Evolutionary conservation across 2,329 filamentous ascomycete genomes (phyloP).

Genomic region (Pestalotiopsis sp.): DNA sequence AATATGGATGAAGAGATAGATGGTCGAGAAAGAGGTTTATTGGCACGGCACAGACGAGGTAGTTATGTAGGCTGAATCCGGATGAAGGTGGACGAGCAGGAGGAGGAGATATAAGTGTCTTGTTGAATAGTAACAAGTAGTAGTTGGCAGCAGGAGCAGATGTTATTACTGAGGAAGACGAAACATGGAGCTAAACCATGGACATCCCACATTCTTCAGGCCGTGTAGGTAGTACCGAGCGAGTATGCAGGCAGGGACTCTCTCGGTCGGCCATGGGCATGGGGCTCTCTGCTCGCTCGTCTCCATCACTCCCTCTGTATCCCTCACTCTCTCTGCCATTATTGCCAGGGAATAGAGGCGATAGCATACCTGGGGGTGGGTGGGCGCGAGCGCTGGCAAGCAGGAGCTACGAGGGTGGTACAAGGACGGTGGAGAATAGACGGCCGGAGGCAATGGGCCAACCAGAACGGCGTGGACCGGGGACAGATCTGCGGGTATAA

Average conservation of each 20-base stretch:
- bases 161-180: conserved; percentile 23
- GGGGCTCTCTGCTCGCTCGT: not conserved
- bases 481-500: conserved; percentile 33
- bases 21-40: conserved; percentile 35
- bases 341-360: conserved; percentile 14
- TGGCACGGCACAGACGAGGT: conserved; percentile 36
- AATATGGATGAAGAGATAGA: conserved; percentile 41
- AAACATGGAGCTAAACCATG: conserved; percentile 20
- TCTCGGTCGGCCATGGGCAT: conserved; percentile 9
- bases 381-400: conserved; percentile 9
- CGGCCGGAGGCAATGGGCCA: conserved; percentile 24
- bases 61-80: conserved; percentile 32
- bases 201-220: conserved; percentile 24
- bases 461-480: conserved; percentile 19
- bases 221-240: conserved; percentile 15
- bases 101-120: conserved; percentile 34
- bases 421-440: conserved; percentile 27
- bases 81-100: conserved; percentile 17
- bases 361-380: conserved; percentile 16
- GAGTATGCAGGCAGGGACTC: conserved; percentile 19
- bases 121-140: not conserved
- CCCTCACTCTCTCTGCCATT: conserved; percentile 14
- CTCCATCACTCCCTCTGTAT: not conserved
- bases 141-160: conserved; percentile 11
- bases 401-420: conserved; percentile 21